Conservation (phyloP, 768 basidiomycete species). For the Peribolospora kevripleyi region DNA sequence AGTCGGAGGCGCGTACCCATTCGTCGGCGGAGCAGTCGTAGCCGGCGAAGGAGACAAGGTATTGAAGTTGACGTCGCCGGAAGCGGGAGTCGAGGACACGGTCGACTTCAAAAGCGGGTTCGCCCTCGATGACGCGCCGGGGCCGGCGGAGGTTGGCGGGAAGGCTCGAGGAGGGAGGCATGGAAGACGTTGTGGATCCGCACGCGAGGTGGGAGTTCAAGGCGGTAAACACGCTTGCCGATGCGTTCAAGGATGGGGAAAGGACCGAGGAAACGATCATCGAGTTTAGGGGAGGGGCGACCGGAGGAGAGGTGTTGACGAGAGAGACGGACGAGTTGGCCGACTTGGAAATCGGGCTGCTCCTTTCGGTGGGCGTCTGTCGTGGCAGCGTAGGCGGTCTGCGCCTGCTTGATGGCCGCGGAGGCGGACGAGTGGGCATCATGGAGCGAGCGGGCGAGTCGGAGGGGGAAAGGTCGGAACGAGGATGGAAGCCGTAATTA, state of each 20-base stretch:
- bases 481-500: slow-evolving; percentile 7
- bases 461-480: not conserved
- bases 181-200: slow-evolving; percentile 24
- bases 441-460: too few species aligned
- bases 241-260: not conserved
- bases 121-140: slow-evolving; percentile 1
- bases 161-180: slow-evolving; percentile 18
- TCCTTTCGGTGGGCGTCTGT: not conserved
- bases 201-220: slow-evolving; percentile 19
- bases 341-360: not conserved
- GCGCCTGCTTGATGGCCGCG: too few species aligned
- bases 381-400: too few species aligned
- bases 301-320: not conserved
- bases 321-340: not conserved
- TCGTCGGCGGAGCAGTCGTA: too few species aligned
- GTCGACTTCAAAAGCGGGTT: not conserved
- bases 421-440: too few species aligned
- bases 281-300: not conserved
- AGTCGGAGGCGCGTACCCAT: too few species aligned
- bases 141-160: slow-evolving; percentile 10
- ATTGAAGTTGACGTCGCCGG: too few species aligned
- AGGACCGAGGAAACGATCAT: not conserved
- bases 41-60: too few species aligned
- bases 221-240: slow-evolving; percentile 14
- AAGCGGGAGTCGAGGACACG: not conserved